Conservation (phyloP, 345 rosid genomes). For the Eutrema japonicum region DNA sequence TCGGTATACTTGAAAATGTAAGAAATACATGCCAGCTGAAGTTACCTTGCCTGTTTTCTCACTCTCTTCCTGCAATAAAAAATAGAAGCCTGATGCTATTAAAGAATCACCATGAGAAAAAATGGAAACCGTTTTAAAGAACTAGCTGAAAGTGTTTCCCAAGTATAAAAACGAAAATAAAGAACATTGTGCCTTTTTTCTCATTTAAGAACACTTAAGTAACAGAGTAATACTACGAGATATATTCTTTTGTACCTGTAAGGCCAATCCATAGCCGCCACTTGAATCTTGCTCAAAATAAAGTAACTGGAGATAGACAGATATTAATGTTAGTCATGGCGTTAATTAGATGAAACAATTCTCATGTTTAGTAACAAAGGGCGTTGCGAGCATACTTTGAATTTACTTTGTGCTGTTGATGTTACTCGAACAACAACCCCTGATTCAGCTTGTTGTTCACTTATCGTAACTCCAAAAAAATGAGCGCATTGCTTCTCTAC, state of each 20-base stretch:
- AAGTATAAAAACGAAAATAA: background rate
- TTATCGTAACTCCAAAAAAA: constrained; percentile 94
- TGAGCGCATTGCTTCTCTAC: constrained; percentile 99
- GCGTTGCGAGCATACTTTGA: constrained; percentile 59
- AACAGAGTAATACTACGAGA: background rate
- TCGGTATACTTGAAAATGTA: constrained; percentile 98
- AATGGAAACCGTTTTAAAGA: background rate
- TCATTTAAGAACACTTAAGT: background rate
- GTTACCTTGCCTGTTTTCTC: constrained; percentile 97
- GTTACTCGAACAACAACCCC: constrained; percentile 97
- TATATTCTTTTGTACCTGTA: constrained; percentile 64
- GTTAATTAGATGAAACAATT: background rate
- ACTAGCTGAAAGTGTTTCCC: background rate
- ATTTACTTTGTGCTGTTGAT: constrained; percentile 93
- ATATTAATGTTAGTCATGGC: background rate
- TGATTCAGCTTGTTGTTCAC: constrained; percentile 87
- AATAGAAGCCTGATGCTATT: background rate
- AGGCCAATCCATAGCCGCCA: constrained; percentile 94
- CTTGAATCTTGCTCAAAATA: constrained; percentile 93
- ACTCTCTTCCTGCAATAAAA: constrained; percentile 81
- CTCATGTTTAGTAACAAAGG: background rate
- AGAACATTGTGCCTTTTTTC: background rate
- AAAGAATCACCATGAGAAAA: background rate
- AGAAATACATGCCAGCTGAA: constrained; percentile 98
- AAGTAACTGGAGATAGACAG: constrained; percentile 66